Evolutionary conservation across 805 yeast genomes (phyloP).

Genomic region (Metschnikowia proteae): DNA sequence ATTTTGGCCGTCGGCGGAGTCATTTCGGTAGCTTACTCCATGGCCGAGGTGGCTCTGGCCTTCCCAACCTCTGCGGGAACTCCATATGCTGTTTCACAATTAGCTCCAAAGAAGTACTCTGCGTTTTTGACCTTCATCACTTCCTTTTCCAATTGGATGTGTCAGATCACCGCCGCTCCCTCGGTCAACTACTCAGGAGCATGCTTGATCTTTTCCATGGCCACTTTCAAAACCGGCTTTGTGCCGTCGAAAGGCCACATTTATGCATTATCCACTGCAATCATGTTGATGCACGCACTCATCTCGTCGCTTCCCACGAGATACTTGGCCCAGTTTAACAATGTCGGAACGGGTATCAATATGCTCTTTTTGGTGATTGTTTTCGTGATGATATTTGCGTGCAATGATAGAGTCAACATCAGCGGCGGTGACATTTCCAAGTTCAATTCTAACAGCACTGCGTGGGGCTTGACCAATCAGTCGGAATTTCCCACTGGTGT

Average conservation of each 20-base stretch:
- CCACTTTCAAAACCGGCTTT: slow-evolving; percentile 35
- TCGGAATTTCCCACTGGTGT: slow-evolving; percentile 66
- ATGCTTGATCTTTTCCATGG: slow-evolving; percentile 51
- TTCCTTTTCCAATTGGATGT: slow-evolving; percentile 63
- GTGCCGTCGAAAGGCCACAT: slow-evolving; percentile 46
- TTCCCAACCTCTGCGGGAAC: slow-evolving; percentile 69
- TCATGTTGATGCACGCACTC: slow-evolving; percentile 44
- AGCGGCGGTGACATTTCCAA: slow-evolving; percentile 36
- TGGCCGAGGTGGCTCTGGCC: slow-evolving; percentile 64
- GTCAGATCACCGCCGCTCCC: slow-evolving; percentile 60
- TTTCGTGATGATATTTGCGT: slow-evolving; percentile 51
- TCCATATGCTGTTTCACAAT: slow-evolving; percentile 62
- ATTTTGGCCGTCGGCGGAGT: slow-evolving; percentile 54
- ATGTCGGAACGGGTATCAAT: slow-evolving; percentile 48
- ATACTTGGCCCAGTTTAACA: slow-evolving; percentile 50
- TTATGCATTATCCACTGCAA: slow-evolving; percentile 50
- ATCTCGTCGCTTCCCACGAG: slow-evolving; percentile 53
- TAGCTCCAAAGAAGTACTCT: slow-evolving; percentile 52
- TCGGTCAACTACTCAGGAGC: slow-evolving; percentile 59
- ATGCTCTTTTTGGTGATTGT: slow-evolving; percentile 48
- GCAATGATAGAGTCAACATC: slow-evolving; percentile 40
- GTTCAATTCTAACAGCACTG: slow-evolving; percentile 46
- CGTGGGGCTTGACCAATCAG: slow-evolving; percentile 54
- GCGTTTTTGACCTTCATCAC: slow-evolving; percentile 59
- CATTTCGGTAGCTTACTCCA: slow-evolving; percentile 52